A percentile compares a stretch with the other conserved stretches of the same genome.
Evolutionary conservation across 345 rosid species (phyloP).

Genomic region (Syzygium jambos): DNA sequence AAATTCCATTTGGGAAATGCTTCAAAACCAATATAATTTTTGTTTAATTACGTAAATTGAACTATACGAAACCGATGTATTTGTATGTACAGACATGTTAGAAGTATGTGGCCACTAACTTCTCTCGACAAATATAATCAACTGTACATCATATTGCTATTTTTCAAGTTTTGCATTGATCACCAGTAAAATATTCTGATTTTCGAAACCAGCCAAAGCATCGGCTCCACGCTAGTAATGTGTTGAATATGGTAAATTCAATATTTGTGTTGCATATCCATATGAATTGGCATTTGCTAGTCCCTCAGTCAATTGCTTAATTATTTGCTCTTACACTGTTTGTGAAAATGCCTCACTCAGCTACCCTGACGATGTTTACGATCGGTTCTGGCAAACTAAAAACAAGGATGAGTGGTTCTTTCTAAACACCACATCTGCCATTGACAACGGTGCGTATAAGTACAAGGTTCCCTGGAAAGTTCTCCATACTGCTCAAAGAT

Average conservation of each 20-base stretch:
- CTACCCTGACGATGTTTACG: not conserved
- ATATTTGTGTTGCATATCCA: not conserved
- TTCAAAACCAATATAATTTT: no score
- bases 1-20: not conserved
- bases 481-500: not conserved
- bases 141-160: not conserved
- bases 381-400: rapidly evolving
- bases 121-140: not conserved
- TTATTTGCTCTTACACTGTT: not conserved
- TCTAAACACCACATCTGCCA: not conserved
- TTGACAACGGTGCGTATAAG: not conserved
- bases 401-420: rapidly evolving
- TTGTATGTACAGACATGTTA: not conserved
- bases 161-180: not conserved
- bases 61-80: not conserved
- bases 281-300: not conserved
- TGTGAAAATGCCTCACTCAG: not conserved
- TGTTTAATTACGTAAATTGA: not conserved
- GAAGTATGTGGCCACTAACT: not conserved
- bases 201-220: not conserved
- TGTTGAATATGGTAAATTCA: not conserved
- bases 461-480: not conserved
- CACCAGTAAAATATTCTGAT: not conserved
- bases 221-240: not conserved
- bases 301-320: not conserved